Percentiles rank a stretch among this genome's conserved stretches.
Conservation (phyloP, 306 rosid species). For the Vigna nakashimae region DNA sequence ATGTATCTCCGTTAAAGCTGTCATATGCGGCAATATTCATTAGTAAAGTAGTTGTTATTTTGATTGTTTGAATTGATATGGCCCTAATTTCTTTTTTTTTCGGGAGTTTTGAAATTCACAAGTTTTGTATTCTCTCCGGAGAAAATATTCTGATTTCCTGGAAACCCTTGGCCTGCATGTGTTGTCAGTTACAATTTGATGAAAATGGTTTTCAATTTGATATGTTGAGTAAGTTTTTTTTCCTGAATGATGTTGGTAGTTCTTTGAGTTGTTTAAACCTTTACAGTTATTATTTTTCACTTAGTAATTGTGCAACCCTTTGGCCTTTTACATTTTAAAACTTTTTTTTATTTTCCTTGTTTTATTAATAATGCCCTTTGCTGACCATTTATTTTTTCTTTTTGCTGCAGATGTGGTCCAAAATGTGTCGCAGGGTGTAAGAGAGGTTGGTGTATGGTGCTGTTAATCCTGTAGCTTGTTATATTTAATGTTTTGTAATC, state of each 20-base stretch:
- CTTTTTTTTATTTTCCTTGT: neutral
- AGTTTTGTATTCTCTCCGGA: constrained; percentile 6
- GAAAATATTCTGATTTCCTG: constrained; percentile 19
- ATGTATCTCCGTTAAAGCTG: no score
- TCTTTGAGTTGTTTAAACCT: constrained; percentile 2
- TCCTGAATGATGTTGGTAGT: constrained; percentile 36
- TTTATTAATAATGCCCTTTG: constrained; percentile 3
- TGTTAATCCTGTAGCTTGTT: constrained; percentile 32
- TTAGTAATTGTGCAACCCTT: neutral
- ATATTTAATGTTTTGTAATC: neutral
- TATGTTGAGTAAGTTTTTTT: constrained; percentile 18
- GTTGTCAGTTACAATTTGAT: constrained; percentile 11
- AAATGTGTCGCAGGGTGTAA: constrained; percentile 57
- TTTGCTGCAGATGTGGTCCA: constrained; percentile 63
- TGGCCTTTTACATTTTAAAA: constrained; percentile 10
- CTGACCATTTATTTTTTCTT: constrained; percentile 40
- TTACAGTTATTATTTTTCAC: constrained; percentile 23
- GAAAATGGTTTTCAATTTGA: constrained; percentile 34
- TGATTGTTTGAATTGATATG: constrained; percentile 3
- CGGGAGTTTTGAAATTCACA: neutral
- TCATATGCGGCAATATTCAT: no score
- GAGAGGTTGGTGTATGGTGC: constrained; percentile 62
- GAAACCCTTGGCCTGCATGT: neutral
- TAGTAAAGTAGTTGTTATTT: no score
- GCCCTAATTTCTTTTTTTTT: neutral